Base-by-base conservation (phyloP, 1,284 basidiomycete genomes). In the Meira miltonrushii region DNA sequence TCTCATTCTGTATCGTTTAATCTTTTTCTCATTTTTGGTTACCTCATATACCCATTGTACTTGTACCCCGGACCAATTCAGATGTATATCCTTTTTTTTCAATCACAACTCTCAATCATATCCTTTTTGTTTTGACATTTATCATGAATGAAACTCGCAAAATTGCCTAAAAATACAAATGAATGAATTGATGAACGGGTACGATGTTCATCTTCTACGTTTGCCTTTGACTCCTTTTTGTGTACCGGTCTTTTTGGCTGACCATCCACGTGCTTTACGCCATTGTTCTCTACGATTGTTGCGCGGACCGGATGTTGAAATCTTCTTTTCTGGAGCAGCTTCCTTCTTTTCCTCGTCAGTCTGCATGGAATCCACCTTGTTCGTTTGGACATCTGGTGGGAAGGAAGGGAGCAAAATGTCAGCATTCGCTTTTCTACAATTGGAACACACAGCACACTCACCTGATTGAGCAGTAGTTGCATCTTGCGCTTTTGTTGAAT, bases 401-500 rank as follows among this genome's bases (percentile, higher is more conserved):
- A 33, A 33, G 28, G 3, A 8, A 33, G 8, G 8, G 28, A 8
- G 8, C 4, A 8, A 21, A 15, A 8, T 12, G 37, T 51, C 52
- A 10, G 33, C 6, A 54, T 54, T n/a, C 19, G 40, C 11, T 13
- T 19, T 39, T 5, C 13, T 54, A 54, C 5, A 33, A 2, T 2
- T 11, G 15, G 17, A n/a, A 57, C 25, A n/a, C 19, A 33, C 55
- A 37, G 38, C 37, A 2, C 15, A 23, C 52, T 37, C 15, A 54
- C 15, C 15, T 9, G 52, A 19, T 28, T 15, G n/a, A n/a, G n/a
- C n/a, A n/a, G 28, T 57, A 21, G 49, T 11, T 21, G 44, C 61
- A 72, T 57, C 65, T 69, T 33, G 61, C 69, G 51, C 40, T 67
- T 39, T 58, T 68, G 51, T 59, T 70, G 69, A 61, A 79, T 82